Evolutionary conservation across 2,329 filamentous ascomycete species (phyloP).

Genomic region (Epichloe sylvatica): DNA sequence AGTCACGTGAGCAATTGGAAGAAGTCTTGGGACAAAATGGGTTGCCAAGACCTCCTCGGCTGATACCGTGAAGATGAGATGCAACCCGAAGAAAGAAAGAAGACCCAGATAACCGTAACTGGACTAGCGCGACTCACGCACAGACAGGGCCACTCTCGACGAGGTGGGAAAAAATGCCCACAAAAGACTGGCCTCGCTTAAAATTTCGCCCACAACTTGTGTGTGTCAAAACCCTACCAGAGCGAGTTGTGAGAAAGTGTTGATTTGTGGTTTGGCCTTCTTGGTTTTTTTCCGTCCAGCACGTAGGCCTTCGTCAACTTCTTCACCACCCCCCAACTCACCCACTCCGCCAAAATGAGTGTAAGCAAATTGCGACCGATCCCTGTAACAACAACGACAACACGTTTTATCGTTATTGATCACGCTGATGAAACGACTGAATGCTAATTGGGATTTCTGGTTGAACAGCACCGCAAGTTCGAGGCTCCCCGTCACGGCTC

Average conservation of each 20-base stretch:
- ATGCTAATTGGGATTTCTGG: slow-evolving; percentile 6
- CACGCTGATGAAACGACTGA: background rate
- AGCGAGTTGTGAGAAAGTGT: background rate
- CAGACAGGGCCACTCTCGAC: slow-evolving; percentile 8
- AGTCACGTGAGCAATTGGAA: background rate
- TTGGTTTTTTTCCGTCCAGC: slow-evolving; percentile 13
- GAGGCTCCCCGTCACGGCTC: slow-evolving; percentile 92
- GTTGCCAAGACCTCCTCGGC: background rate
- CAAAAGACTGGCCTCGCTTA: slow-evolving; percentile 20
- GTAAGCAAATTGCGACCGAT: slow-evolving; percentile 16
- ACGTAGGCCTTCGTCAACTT: slow-evolving; percentile 22
- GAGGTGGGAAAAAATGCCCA: background rate
- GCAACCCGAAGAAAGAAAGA: background rate
- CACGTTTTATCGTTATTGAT: background rate
- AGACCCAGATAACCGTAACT: slow-evolving; percentile 5
- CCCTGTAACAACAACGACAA: background rate
- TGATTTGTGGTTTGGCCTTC: slow-evolving; percentile 3
- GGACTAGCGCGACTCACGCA: slow-evolving; percentile 9
- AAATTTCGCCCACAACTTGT: slow-evolving; percentile 25
- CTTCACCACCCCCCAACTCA: slow-evolving; percentile 25
- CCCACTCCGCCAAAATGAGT: slow-evolving; percentile 27
- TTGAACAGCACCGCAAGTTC: slow-evolving; percentile 40
- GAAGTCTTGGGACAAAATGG: background rate
- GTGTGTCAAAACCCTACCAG: slow-evolving; percentile 7
- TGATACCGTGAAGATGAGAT: slow-evolving; percentile 7